Conservation (phyloP, 352 stramenopile species). For the Phytophthora hybrid region DNA sequence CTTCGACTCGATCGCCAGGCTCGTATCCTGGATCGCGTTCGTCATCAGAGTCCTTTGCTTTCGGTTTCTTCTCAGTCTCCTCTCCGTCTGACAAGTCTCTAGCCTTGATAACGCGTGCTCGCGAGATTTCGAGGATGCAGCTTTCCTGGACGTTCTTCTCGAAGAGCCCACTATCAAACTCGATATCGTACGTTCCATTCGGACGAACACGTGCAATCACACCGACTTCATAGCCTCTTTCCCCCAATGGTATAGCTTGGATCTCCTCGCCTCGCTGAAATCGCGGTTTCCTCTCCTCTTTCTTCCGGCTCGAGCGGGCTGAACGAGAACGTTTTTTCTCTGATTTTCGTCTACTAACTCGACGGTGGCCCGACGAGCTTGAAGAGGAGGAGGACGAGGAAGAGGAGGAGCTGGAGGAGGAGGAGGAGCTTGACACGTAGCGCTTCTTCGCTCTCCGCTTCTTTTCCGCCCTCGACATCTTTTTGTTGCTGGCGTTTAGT, state of each 20-base stretch:
- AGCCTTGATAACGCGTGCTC: slow-evolving; percentile 44
- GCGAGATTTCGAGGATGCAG: slow-evolving; percentile 52
- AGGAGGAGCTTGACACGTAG: slow-evolving; percentile 49
- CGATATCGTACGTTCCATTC: slow-evolving; percentile 71
- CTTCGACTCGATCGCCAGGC: slow-evolving; percentile 57
- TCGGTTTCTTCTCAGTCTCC: slow-evolving; percentile 12
- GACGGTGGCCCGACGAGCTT: slow-evolving; percentile 27
- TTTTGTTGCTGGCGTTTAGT: slow-evolving; percentile 47
- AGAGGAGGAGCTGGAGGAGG: slow-evolving; percentile 30
- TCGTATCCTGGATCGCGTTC: slow-evolving; percentile 37
- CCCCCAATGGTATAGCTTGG: slow-evolving; percentile 62
- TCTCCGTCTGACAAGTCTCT: slow-evolving; percentile 28
- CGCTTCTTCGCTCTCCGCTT: slow-evolving; percentile 51
- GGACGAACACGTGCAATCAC: slow-evolving; percentile 58
- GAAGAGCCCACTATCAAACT: slow-evolving; percentile 66
- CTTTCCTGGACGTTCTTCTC: slow-evolving; percentile 67
- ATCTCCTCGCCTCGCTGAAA: slow-evolving; percentile 71
- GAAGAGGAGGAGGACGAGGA: slow-evolving; percentile 43
- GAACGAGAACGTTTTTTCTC: slow-evolving; percentile 39
- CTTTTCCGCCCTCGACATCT: slow-evolving; percentile 34
- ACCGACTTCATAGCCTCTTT: slow-evolving; percentile 58
- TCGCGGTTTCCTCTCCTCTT: slow-evolving; percentile 36
- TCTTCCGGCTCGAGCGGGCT: slow-evolving; percentile 27
- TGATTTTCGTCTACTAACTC: slow-evolving; percentile 44
- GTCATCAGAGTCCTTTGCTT: slow-evolving; percentile 25